Evolutionary conservation across 305 asterid genomes (phyloP).

Genomic region (Andrographis paniculata): DNA sequence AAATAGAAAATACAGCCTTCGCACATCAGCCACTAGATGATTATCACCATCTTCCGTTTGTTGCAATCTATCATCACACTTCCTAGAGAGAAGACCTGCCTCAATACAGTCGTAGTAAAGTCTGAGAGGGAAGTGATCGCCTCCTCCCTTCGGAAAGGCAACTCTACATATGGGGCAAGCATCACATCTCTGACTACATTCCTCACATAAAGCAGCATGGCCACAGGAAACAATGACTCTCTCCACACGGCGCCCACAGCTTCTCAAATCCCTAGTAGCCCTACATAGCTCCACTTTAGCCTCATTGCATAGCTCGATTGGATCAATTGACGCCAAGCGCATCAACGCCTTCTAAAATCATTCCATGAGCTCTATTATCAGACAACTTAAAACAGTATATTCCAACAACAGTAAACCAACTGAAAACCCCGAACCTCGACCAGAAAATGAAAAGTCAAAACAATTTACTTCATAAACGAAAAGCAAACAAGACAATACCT

Average conservation of each 20-base stretch:
- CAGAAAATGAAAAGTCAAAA: not conserved
- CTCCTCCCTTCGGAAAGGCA: conserved; percentile 49
- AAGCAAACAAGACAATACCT: conserved; percentile 21
- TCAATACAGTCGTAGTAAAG: conserved; percentile 84
- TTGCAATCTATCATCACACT: conserved; percentile 65
- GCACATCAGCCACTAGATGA: conserved; percentile 62
- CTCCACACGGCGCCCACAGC: conserved; percentile 78
- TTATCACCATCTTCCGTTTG: conserved; percentile 51
- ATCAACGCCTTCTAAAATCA: conserved; percentile 57
- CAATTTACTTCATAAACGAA: not conserved
- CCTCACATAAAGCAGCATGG: conserved; percentile 95
- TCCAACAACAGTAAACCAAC: conserved; percentile 4
- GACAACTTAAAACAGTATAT: conserved; percentile 3
- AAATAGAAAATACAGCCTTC: conserved; percentile 69
- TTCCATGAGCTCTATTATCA: conserved; percentile 23
- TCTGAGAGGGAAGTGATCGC: conserved; percentile 53
- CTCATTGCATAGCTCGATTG: conserved; percentile 75
- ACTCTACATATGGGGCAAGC: conserved; percentile 86
- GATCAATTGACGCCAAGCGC: conserved; percentile 80
- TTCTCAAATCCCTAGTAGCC: conserved; percentile 91
- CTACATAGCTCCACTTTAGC: conserved; percentile 94
- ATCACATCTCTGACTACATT: conserved; percentile 87
- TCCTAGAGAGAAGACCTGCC: conserved; percentile 80
- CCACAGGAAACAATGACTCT: conserved; percentile 66
- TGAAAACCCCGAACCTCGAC: conserved; percentile 1